Conservation (phyloP, 805 yeast genomes). For the Metschnikowia koreensis region DNA sequence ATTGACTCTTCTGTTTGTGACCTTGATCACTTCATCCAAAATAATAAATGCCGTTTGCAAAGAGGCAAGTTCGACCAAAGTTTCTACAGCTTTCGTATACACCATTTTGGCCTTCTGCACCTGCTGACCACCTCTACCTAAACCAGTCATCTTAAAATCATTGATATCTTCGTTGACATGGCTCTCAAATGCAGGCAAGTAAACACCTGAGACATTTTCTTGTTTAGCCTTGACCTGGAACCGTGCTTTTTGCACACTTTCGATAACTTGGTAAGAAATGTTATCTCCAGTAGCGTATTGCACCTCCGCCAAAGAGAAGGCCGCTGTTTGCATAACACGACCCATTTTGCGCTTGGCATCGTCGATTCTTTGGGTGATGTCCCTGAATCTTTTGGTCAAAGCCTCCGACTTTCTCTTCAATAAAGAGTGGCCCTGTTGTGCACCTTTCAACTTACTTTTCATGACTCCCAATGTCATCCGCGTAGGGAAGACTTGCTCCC, state of each 20-base stretch:
- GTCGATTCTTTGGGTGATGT: conserved; percentile 89
- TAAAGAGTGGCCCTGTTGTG: conserved; percentile 92
- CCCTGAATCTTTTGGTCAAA: conserved; percentile 92
- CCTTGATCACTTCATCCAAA: conserved; percentile 95
- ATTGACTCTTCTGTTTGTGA: conserved; percentile 96
- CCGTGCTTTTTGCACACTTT: conserved; percentile 85
- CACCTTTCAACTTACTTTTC: conserved; percentile 96
- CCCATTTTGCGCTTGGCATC: conserved; percentile 98
- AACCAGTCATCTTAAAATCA: conserved; percentile 93
- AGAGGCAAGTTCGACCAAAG: conserved; percentile 92
- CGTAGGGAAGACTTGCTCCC: conserved; percentile 96
- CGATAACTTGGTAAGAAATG: conserved; percentile 93
- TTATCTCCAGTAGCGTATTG: conserved; percentile 97
- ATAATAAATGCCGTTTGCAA: conserved; percentile 95
- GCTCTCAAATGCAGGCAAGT: conserved; percentile 88
- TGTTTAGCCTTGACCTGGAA: conserved; percentile 89
- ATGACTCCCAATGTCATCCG: conserved; percentile 94
- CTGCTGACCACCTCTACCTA: conserved; percentile 98
- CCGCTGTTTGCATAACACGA: conserved; percentile 96
- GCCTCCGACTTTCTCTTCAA: conserved; percentile 97
- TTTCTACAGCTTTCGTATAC: conserved; percentile 95
- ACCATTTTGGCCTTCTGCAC: conserved; percentile 92
- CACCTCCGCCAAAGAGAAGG: conserved; percentile 95
- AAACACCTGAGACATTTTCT: conserved; percentile 95
- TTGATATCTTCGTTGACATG: conserved; percentile 80